Evolutionary conservation across 2,329 filamentous ascomycete species (phyloP), one percentile per base, ranked within the genome.

Genomic region (Massarina eburnea): DNA sequence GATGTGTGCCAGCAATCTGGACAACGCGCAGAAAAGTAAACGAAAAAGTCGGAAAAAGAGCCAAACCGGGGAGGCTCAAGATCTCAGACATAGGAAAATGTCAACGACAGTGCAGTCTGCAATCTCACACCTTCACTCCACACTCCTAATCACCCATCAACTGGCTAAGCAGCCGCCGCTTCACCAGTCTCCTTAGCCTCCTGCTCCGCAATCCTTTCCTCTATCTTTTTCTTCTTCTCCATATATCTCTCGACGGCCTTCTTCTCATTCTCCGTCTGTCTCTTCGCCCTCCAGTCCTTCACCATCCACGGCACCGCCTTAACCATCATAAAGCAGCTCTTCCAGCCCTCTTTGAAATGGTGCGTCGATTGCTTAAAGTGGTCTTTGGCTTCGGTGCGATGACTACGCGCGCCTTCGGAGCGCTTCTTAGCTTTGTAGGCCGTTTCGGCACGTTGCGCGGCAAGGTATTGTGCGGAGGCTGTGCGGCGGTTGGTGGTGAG

Each of bases 371-470:
- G 35, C 9, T 24, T 39, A 26, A 52, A 50, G 34, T 55, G 52
- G 2, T 19, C 18, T n/a, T 38, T 43, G 10, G 52, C 52, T 20
- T 55, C 52, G 4, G 35, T 9, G 8, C 49, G 46, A 43, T 52
- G 52, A 15, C 45, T 34, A 6, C 41, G 40, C 20, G 49, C 52
- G n/a, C 44, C 36, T 3, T 43, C 46, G 19, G 52, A 43, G 10
- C 52, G 41, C 27, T 55, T 55, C 22, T 52, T 52, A 1, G 52
- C 52, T 38, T 55, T 55, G 44, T 55, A 55, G 3, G 52, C 41
- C 6, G 33, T 43, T 35, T 55, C 52, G 5, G 52, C 52, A 27
- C 52, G 49, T 24, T 55, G 52, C 7, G 52, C 52, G 2, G 49
- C 49, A 19, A 39, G 37, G 41, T 48, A 55, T 29, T 48, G 44